A percentile compares a stretch with the other conserved stretches of the same genome.
These are phyloP conservation scores for Stipa capillata DNA, from an alignment of 176 grass and related monocot genomes.

Conservation along the genomic window DNA sequence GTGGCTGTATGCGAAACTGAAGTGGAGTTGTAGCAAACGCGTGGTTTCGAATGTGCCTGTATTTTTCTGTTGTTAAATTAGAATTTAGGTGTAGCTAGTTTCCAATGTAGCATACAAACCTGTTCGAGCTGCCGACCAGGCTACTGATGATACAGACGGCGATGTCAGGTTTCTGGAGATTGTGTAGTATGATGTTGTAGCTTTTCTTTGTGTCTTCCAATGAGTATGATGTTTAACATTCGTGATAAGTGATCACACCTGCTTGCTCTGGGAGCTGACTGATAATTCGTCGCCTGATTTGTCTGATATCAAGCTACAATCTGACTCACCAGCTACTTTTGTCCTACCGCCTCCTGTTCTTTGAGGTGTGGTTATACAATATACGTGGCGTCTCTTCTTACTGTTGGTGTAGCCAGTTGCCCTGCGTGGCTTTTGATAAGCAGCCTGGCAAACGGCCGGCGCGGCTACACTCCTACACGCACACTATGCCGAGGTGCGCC, in stretches of 20 bases:
- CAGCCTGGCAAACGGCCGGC: too few species aligned
- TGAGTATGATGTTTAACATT: too few species aligned
- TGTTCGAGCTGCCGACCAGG: background rate
- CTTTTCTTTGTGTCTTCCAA: too few species aligned
- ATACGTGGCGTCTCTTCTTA: background rate
- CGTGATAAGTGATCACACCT: background rate
- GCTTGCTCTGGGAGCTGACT: background rate
- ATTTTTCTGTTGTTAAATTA: background rate
- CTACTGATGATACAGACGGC: background rate
- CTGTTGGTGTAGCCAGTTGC: too few species aligned
- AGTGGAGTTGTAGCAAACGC: background rate
- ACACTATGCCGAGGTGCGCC: too few species aligned
- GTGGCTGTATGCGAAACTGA: background rate
- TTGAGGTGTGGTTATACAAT: too few species aligned
- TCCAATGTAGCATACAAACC: background rate
- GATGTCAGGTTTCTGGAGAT: background rate
- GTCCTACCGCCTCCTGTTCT: too few species aligned
- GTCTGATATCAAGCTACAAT: background rate
- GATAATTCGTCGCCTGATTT: background rate
- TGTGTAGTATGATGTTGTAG: background rate
- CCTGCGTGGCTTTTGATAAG: too few species aligned
- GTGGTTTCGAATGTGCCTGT: background rate
- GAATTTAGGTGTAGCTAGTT: slow-evolving; percentile 9
- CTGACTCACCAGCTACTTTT: background rate
- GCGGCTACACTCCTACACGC: too few species aligned